Evolutionary conservation across 2,329 filamentous ascomycete species (phyloP).

Genomic region (Cercospora sojina): DNA sequence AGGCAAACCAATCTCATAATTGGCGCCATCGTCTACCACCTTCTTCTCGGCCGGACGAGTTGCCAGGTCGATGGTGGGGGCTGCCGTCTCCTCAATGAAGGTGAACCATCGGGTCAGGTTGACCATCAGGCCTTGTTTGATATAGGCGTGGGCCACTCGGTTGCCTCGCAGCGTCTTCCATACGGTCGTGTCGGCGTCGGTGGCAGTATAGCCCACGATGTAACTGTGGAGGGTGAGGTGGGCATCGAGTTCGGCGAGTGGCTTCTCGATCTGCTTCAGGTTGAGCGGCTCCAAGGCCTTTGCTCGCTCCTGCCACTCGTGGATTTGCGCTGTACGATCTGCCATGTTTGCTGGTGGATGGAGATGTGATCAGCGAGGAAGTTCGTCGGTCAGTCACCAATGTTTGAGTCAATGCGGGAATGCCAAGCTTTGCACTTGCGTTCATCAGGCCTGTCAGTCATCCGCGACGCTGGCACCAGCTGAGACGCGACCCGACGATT

Average conservation of each 20-base stretch:
- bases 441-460: background rate
- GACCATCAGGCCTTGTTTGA: constrained; percentile 72
- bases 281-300: constrained; percentile 59
- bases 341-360: constrained; percentile 2
- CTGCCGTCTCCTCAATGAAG: constrained; percentile 75
- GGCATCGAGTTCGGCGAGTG: constrained; percentile 75
- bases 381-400: background rate
- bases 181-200: constrained; percentile 74
- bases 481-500: background rate
- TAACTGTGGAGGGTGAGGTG: constrained; percentile 85
- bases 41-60: constrained; percentile 47
- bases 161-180: constrained; percentile 83
- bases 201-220: constrained; percentile 75
- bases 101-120: constrained; percentile 85
- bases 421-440: constrained; percentile 1
- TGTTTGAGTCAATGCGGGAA: constrained; percentile 1
- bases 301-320: constrained; percentile 58
- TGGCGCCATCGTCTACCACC: constrained; percentile 70
- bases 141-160: constrained; percentile 75
- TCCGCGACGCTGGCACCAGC: background rate
- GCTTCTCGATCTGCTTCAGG: constrained; percentile 76
- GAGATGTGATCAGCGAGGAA: background rate
- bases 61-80: constrained; percentile 63
- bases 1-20: constrained; percentile 83
- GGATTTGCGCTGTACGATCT: constrained; percentile 34